phyloP scores from a whole-genome alignment of 1,284 basidiomycete species.

The Cystobasidium slooffiae region DNA sequence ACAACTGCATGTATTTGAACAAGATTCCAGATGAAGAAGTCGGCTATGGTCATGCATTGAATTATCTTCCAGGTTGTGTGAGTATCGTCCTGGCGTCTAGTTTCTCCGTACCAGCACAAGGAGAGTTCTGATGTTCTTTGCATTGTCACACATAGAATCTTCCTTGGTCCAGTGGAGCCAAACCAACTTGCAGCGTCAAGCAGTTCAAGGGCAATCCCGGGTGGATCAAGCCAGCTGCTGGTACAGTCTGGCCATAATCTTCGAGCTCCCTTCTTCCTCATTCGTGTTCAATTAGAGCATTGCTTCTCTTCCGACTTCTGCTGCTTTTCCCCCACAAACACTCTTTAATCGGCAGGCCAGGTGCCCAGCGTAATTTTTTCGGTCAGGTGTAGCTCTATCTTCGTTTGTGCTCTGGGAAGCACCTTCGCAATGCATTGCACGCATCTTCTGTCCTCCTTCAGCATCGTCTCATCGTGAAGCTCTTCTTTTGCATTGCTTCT shows the following conservation, averaged over 20 bases:
- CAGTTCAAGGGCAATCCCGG: conserved; percentile 25
- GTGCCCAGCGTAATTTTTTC: no score
- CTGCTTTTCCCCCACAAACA: no score
- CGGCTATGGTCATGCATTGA: conserved; percentile 7
- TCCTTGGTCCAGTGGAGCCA: conserved; percentile 12
- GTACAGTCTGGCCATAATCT: conserved; percentile 15
- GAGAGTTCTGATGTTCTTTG: no score
- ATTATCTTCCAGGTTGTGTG: conserved; percentile 32
- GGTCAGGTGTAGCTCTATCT: no score
- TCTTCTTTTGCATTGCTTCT: neutral
- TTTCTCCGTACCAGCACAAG: neutral
- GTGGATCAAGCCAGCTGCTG: conserved; percentile 9
- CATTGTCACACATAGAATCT: no score
- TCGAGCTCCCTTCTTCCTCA: neutral
- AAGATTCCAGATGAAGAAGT: conserved; percentile 35
- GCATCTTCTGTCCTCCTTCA: neutral
- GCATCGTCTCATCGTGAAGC: neutral
- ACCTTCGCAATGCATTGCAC: neutral
- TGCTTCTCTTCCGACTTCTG: no score
- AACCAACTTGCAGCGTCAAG: conserved; percentile 24
- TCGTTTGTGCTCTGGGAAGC: no score
- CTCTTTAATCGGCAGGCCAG: no score
- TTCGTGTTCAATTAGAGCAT: neutral
- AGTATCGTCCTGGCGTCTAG: neutral
- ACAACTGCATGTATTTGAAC: conserved; percentile 14